phyloP scores from a whole-genome alignment of 2,329 filamentous ascomycete genomes.

The Bimuria novae-zelandiae region DNA sequence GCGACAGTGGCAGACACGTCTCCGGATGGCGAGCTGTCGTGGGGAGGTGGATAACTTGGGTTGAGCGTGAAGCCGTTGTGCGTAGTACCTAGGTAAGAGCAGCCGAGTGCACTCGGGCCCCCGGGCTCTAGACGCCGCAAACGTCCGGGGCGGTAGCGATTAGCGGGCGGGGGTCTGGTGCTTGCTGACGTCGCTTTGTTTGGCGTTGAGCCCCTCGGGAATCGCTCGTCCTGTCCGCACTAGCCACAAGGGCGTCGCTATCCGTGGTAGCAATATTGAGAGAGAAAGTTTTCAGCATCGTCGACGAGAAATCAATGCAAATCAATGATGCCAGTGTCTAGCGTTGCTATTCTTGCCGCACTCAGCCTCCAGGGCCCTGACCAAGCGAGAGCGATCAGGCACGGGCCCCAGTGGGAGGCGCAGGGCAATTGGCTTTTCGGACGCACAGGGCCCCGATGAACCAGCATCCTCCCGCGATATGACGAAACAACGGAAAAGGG shows the following conservation, averaged over 20 bases:
- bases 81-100: not conserved
- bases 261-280: conserved; percentile 18
- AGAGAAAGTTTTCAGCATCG: conserved; percentile 12
- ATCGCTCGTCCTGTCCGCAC: not conserved
- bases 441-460: conserved; percentile 20
- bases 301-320: not conserved
- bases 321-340: conserved; percentile 13
- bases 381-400: conserved; percentile 36
- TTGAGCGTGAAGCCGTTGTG: not conserved
- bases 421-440: conserved; percentile 25
- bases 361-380: conserved; percentile 41
- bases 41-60: too few relatives aligned
- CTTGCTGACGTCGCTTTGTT: not conserved
- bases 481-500: conserved; percentile 4
- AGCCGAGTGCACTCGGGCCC: too few relatives aligned
- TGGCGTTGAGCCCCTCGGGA: not conserved
- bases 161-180: conserved; percentile 16
- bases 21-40: not conserved
- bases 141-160: conserved; percentile 14
- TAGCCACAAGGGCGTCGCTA: not conserved
- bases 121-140: too few relatives aligned
- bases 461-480: conserved; percentile 13
- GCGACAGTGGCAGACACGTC: too few relatives aligned
- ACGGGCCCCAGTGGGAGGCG: conserved; percentile 16
- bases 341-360: conserved; percentile 41